Conservation (phyloP, 345 rosid genomes). For the Punica granatum region DNA sequence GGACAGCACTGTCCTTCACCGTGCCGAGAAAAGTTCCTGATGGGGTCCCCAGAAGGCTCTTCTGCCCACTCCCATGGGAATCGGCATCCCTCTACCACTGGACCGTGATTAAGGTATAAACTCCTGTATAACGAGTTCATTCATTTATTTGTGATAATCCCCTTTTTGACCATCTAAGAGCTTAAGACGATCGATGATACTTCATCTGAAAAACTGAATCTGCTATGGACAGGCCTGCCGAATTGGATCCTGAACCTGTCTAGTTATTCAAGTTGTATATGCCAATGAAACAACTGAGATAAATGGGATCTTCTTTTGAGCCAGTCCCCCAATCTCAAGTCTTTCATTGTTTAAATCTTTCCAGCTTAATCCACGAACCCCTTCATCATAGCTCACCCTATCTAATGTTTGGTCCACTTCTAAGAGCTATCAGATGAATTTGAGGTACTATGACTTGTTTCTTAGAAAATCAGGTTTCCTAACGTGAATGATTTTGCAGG, state of each 20-base stretch:
- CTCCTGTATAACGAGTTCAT: neutral
- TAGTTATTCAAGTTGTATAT: no score
- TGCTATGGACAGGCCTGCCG: no score
- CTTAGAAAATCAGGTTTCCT: neutral
- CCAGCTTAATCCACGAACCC: neutral
- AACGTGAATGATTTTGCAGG: conserved; percentile 33
- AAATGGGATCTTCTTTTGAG: no score
- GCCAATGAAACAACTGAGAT: no score
- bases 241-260: no score
- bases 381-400: neutral
- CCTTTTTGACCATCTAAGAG: neutral
- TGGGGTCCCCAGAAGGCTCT: conserved; percentile 66
- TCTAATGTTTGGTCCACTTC: neutral
- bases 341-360: neutral
- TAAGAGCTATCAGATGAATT: neutral
- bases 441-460: neutral
- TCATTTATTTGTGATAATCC: neutral
- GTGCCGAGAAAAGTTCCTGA: conserved; percentile 34
- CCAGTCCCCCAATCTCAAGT: no score
- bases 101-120: conserved; percentile 64
- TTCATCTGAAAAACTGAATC: no score
- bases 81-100: conserved; percentile 58
- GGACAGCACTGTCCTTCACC: conserved; percentile 53
- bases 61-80: conserved; percentile 83
- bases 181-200: neutral